Percentiles rank a stretch among this genome's conserved stretches.
phyloP scores from a whole-genome alignment of 2,329 filamentous ascomycete species.

The Ceratocystis cubensis region DNA sequence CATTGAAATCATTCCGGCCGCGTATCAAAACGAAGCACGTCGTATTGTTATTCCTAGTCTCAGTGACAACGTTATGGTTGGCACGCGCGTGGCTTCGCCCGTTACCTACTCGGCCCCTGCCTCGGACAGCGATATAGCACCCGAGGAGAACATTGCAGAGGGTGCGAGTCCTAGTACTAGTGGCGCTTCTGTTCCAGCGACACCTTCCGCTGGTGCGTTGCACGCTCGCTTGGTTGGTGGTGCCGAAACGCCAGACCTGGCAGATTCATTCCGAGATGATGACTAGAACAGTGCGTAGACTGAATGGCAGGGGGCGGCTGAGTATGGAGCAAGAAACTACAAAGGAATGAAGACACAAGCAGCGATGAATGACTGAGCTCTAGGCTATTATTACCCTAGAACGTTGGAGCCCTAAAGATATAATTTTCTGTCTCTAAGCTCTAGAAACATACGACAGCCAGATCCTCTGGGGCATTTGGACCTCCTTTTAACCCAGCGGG shows the following conservation, averaged over 20 bases:
- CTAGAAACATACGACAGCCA: too few species aligned
- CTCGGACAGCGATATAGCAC: conserved; percentile 7
- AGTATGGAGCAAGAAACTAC: too few species aligned
- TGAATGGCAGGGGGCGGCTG: too few species aligned
- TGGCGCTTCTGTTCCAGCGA: not conserved
- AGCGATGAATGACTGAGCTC: too few species aligned
- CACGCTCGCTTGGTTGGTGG: conserved; percentile 11
- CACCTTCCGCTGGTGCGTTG: not conserved
- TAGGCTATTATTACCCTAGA: too few species aligned
- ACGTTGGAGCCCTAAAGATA: too few species aligned
- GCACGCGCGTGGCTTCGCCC: conserved; percentile 25
- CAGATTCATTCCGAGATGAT: conserved; percentile 20
- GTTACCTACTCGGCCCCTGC: conserved; percentile 8
- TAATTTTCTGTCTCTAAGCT: too few species aligned
- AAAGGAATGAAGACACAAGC: too few species aligned
- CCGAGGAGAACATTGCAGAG: not conserved
- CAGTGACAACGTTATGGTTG: conserved; percentile 55
- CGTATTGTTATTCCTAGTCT: conserved; percentile 70
- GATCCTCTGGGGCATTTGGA: too few species aligned
- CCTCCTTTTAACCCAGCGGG: too few species aligned
- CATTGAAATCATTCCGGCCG: conserved; percentile 95
- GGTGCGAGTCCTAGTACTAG: not conserved
- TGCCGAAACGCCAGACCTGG: conserved; percentile 15
- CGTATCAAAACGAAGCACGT: conserved; percentile 92
- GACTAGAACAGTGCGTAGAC: conserved; percentile 7